Conservation (phyloP, 805 yeast genomes). For the Pichia eremophila region DNA sequence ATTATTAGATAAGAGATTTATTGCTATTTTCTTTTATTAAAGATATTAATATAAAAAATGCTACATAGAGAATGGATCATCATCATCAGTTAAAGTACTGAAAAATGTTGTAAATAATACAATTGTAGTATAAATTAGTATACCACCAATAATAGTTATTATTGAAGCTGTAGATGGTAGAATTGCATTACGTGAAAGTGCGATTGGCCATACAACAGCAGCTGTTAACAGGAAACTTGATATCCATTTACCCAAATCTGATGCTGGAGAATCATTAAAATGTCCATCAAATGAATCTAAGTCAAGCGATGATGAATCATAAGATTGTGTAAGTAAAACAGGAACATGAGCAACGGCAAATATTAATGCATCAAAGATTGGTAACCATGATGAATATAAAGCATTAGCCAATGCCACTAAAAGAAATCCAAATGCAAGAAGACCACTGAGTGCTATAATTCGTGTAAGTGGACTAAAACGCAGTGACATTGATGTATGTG, state of each 20-base stretch:
- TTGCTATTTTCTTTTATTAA: not conserved
- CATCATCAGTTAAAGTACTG: slow-evolving; percentile 37
- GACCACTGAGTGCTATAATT: slow-evolving; percentile 65
- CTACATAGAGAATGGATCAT: slow-evolving; percentile 21
- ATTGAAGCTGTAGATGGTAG: slow-evolving; percentile 61
- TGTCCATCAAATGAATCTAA: not conserved
- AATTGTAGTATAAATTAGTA: slow-evolving; percentile 72
- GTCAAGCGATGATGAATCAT: slow-evolving; percentile 6
- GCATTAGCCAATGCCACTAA: slow-evolving; percentile 84
- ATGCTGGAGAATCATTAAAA: slow-evolving; percentile 31
- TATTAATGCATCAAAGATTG: slow-evolving; percentile 58
- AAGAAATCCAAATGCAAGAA: slow-evolving; percentile 83
- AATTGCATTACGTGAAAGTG: slow-evolving; percentile 66
- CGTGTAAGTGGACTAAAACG: slow-evolving; percentile 36
- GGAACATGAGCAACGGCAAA: slow-evolving; percentile 69
- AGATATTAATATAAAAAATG: not conserved
- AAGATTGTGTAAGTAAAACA: slow-evolving; percentile 44
- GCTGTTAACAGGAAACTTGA: slow-evolving; percentile 71
- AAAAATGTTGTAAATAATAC: slow-evolving; percentile 76
- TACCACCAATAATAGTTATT: slow-evolving; percentile 80
- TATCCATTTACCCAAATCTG: slow-evolving; percentile 67
- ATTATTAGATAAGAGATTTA: too few species aligned
- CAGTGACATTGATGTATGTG: not conserved
- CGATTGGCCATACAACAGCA: slow-evolving; percentile 66
- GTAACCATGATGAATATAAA: slow-evolving; percentile 84